Base-by-base conservation (phyloP, 805 yeast genomes). In the Kuraishia capsulata region DNA sequence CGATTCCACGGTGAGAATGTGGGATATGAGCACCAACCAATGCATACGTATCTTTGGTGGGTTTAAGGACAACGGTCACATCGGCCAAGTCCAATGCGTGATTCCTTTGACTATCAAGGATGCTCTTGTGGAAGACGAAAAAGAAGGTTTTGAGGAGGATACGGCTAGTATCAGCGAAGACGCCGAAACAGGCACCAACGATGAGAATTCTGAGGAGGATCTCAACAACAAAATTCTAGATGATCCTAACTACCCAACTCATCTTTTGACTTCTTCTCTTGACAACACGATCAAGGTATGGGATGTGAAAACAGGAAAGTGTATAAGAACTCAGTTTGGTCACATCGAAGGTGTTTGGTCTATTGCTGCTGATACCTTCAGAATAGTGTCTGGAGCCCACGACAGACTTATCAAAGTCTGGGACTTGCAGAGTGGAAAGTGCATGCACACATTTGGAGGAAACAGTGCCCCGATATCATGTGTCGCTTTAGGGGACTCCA, bases 341-440 rank as follows among this genome's bases (percentile, higher is more conserved):
- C 98, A 92, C 55, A 87, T 90, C 39, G 97, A 92, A 60, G 98
- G 98, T 18, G 96, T 92, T 16, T 90, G 97, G 97, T 87, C 90
- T 32, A 82, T 92, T 40, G 87, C 92, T 14, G 95, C 97, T 1
- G 97, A 92, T 63, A 88, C 89, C 30, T 92, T 92, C 68, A 73
- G 98, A 47, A 84, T 92, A 33, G 84, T 90, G 9, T 80, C 92
- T 50, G 97, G 97, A 2, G 89, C 96, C 1, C 97, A 92, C 54
- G 98, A 92, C 64, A 73, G 87, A 44, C 67, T 78, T 26, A 85
- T 85, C 44, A 90, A 83, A 57, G 84, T 92, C 5, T 92, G 98
- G 98, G 98, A 92, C 56, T 66, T 92, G 44, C 97, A 92, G 59
- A 78, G 81, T 47, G 97, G 98, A 17, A 81, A 81, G 53, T 88